phyloP scores from a whole-genome alignment of 1,139 yeast genomes.

The Hansenula sp. region DNA sequence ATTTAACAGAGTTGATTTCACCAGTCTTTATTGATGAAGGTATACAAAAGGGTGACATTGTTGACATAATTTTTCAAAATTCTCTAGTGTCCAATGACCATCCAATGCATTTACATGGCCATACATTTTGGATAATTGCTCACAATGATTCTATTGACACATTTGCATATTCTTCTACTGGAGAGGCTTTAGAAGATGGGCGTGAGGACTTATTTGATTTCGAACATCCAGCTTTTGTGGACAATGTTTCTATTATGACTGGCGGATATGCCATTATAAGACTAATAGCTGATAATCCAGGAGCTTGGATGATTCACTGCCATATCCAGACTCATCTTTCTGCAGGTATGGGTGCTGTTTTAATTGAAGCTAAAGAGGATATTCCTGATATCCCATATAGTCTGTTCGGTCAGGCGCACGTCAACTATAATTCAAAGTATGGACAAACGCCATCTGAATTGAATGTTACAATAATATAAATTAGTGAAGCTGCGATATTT shows the following conservation, averaged over 20 bases:
- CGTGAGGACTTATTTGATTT: conserved; percentile 18
- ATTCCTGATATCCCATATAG: conserved; percentile 5
- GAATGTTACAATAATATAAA: no score
- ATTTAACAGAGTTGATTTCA: conserved; percentile 1
- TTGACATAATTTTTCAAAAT: conserved; percentile 31
- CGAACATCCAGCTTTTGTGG: conserved; percentile 25
- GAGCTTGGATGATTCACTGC: conserved; percentile 31
- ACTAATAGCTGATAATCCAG: conserved; percentile 23
- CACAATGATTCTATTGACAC: conserved; percentile 12
- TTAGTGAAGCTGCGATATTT: no score
- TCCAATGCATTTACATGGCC: conserved; percentile 37
- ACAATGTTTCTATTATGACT: conserved; percentile 27
- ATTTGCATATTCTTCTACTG: conserved; percentile 24
- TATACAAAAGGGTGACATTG: conserved; percentile 25
- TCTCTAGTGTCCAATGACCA: conserved; percentile 26
- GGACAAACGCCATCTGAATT: neutral
- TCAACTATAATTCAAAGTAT: conserved; percentile 2
- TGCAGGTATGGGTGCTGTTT: conserved; percentile 35
- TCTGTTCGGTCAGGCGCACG: neutral
- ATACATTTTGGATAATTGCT: conserved; percentile 28
- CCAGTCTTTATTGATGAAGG: conserved; percentile 17
- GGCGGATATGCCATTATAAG: conserved; percentile 29
- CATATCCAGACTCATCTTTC: conserved; percentile 34
- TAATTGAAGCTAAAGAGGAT: conserved; percentile 25
- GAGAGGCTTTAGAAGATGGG: conserved; percentile 23